A percentile compares a stretch with the other conserved stretches of the same genome.
Evolutionary conservation across 2,329 filamentous ascomycete genomes (phyloP).

Genomic region (Neophaeococcomyces aloes): DNA sequence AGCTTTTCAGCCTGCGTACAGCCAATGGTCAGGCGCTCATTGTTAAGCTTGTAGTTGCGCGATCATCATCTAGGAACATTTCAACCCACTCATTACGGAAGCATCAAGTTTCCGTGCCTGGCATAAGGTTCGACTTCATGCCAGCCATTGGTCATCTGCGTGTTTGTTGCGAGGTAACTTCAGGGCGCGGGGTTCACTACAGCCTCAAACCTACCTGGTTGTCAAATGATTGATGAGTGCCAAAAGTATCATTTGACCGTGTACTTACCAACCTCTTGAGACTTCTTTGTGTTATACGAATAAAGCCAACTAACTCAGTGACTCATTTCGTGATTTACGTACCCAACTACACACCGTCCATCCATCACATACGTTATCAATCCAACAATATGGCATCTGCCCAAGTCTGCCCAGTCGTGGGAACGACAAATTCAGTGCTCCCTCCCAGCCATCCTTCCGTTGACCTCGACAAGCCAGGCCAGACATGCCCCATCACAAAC

Average conservation of each 20-base stretch:
- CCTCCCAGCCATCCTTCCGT: constrained; percentile 19
- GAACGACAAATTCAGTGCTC: constrained; percentile 21
- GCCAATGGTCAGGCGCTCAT: neutral
- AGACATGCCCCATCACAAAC: constrained; percentile 19
- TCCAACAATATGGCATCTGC: constrained; percentile 7
- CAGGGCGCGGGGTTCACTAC: neutral
- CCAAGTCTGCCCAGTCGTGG: constrained; percentile 21
- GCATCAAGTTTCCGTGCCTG: neutral
- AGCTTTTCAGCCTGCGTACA: no score
- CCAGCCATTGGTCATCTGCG: neutral
- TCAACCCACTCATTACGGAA: neutral
- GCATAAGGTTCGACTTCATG: neutral
- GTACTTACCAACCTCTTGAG: no score
- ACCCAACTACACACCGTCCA: no score
- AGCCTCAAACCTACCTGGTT: no score
- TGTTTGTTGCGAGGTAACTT: neutral
- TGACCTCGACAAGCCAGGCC: constrained; percentile 17
- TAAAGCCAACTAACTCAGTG: neutral
- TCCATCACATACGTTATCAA: neutral
- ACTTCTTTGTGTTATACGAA: neutral
- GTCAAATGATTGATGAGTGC: no score
- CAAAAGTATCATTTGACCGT: no score
- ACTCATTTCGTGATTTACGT: neutral
- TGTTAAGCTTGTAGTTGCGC: neutral
- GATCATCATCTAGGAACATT: neutral